These are phyloP conservation scores for Flueggea neowawraea DNA, from an alignment of 441 rosid genomes.

Conservation along the genomic window DNA sequence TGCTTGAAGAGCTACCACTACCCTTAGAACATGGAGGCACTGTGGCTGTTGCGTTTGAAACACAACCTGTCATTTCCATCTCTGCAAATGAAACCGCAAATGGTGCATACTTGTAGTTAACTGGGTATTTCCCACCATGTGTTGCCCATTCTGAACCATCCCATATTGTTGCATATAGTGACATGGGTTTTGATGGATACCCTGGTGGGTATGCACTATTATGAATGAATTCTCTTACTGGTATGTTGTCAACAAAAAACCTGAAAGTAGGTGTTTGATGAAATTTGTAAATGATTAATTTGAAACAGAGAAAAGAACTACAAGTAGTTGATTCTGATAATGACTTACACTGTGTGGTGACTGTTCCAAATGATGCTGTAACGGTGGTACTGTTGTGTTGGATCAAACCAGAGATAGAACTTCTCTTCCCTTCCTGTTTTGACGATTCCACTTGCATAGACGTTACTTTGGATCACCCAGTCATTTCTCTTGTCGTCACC, in stretches of 20 bases:
- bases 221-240: constrained; percentile 25
- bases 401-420: constrained; percentile 93
- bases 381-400: constrained; percentile 62
- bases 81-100: constrained; percentile 64
- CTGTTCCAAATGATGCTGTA: constrained; percentile 88
- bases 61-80: constrained; percentile 55
- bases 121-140: constrained; percentile 90
- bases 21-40: constrained; percentile 41
- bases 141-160: constrained; percentile 98
- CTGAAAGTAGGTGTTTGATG: constrained; percentile 26
- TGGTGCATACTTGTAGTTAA: constrained; percentile 72
- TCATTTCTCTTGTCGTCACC: constrained; percentile 79
- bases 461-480: constrained; percentile 81
- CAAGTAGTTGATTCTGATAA: not conserved
- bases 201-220: constrained; percentile 13
- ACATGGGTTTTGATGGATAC: constrained; percentile 32
- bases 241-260: constrained; percentile 40
- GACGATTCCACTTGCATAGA: constrained; percentile 76
- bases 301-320: not conserved
- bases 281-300: not conserved
- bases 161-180: constrained; percentile 60
- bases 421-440: constrained; percentile 89
- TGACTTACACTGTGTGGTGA: constrained; percentile 77
- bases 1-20: constrained; percentile 40
- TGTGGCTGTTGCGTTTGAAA: constrained; percentile 23